Conservation (phyloP, 768 basidiomycete genomes). For the Termitomyces sp. region DNA sequence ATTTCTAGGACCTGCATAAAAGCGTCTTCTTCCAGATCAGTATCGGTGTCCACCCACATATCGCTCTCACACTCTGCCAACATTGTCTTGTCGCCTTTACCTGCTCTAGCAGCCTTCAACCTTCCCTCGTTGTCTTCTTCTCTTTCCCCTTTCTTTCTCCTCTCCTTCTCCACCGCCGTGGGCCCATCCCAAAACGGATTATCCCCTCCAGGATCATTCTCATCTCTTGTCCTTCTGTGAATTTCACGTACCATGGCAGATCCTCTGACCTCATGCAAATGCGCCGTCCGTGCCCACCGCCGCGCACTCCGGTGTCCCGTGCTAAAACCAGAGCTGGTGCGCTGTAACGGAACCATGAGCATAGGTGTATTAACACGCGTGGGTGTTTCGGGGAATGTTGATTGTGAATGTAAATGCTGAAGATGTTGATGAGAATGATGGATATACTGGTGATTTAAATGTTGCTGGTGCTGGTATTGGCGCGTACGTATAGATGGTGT, state of each 20-base stretch:
- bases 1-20: not conserved
- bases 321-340: not conserved
- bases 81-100: not conserved
- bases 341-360: slow-evolving; percentile 16
- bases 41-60: slow-evolving; percentile 15
- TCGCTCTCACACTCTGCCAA: slow-evolving; percentile 8
- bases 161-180: not conserved
- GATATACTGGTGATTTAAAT: slow-evolving; percentile 6
- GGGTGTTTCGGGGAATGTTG: slow-evolving; percentile 18
- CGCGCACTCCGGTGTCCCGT: slow-evolving; percentile 36
- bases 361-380: slow-evolving; percentile 24
- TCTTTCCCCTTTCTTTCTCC: not conserved
- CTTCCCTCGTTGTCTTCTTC: not conserved
- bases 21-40: slow-evolving; percentile 7
- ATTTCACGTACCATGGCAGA: not conserved
- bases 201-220: slow-evolving; percentile 2
- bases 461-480: slow-evolving; percentile 13
- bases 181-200: slow-evolving; percentile 10
- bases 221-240: not conserved
- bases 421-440: not conserved
- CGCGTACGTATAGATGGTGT: slow-evolving; percentile 24
- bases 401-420: not conserved
- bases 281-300: slow-evolving; percentile 60
- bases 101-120: not conserved
- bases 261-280: slow-evolving; percentile 55